Evolutionary conservation across 352 stramenopile genomes (phyloP), one percentile per base, ranked within the genome.

Genomic region (Globisporangium camurandrum): DNA sequence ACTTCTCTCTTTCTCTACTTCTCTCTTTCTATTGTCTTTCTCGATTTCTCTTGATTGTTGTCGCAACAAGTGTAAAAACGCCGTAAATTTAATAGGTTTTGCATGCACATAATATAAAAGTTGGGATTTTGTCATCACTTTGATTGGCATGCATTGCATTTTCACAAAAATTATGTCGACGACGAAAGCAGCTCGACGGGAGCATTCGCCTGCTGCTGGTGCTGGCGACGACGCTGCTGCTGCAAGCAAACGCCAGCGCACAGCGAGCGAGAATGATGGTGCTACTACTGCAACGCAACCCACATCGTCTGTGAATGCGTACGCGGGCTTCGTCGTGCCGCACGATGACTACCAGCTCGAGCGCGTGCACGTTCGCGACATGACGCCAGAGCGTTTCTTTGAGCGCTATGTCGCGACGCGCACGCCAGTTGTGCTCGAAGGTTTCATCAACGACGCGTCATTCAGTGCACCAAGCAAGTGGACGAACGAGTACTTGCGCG

Each of bases 381-480:
- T 90, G 23, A 81, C 71, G 26, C 75, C 85, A 1, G 59, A 88
- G 56, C 46, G 61, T 43, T 95, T 95, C 46, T 95, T 92, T 59
- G 62, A 64, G 45, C 65, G 76, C 31, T 96, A 83, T 49, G 69
- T 96, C 34, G 69, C 67, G 53, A 80, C 69, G 17, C 84, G 87
- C 33, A 88, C 70, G 52, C 87, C 87, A 1, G 81, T 95, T 14
- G 77, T 96, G 45, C 62, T 95, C 22, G 56, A 64, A 6, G 75
- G 80, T 2, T 71, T 85, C 61, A 59, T 90, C 38, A 47, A 62
- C 26, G 79, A 93, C 48, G 60, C 57, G 2, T 48, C 57, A 7
- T 88, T 88, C 48, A 62, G 46, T 22, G 75, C 69, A 10, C 68
- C 72, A 1, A 45, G 22, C 19, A 88, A 92, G 33, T 95, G 84